Conservation (phyloP, 1,284 basidiomycete species). For the Boletus semigastroideus region DNA sequence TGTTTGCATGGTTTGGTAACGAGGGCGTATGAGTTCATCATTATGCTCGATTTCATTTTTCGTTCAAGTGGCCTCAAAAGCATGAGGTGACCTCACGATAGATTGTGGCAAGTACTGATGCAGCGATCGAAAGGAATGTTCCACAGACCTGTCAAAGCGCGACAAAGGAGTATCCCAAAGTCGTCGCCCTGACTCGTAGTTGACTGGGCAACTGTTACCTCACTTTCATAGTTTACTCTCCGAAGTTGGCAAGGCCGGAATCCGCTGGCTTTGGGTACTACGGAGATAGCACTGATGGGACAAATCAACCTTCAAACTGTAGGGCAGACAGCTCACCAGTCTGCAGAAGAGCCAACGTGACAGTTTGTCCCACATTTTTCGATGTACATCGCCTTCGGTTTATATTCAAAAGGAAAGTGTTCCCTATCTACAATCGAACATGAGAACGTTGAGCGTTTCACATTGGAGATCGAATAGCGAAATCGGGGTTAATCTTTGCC, state of each 20-base stretch:
- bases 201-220: neutral
- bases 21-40: neutral
- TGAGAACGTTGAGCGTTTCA: constrained; percentile 26
- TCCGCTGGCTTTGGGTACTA: no score
- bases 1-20: neutral
- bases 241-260: no score
- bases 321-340: neutral
- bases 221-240: no score
- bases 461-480: constrained; percentile 11
- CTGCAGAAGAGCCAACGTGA: neutral
- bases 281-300: no score
- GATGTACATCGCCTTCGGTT: neutral
- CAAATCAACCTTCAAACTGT: no score
- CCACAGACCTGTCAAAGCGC: constrained; percentile 4
- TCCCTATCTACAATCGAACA: constrained; percentile 18
- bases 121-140: constrained; percentile 3
- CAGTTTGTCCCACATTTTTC: no score
- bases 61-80: neutral
- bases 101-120: neutral
- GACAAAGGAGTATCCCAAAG: constrained; percentile 9
- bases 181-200: neutral
- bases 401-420: constrained; percentile 16
- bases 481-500: constrained; percentile 54
- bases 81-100: neutral
- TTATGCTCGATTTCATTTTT: neutral